Evolutionary conservation across 176 grass and related monocot species (phyloP), one percentile per base, ranked within the genome.

Genomic region (Ananas comosus): DNA sequence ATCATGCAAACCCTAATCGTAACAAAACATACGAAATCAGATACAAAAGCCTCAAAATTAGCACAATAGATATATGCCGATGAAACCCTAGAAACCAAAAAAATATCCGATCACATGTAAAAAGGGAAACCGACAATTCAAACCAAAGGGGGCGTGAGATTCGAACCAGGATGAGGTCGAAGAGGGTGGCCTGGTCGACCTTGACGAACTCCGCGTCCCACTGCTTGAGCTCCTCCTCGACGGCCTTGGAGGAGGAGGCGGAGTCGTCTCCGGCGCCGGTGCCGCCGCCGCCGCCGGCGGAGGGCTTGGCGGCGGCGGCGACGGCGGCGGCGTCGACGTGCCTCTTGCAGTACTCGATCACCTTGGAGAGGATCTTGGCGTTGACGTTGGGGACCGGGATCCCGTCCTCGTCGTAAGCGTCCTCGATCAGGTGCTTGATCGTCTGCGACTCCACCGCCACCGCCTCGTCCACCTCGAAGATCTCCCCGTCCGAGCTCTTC

Each of bases 301-400:
- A 1, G 23, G 14, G 5, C 4, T 23, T 74, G 13, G 8, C 69
- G 9, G 51, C 64, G 13, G 49, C 28, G 14, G 33, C 33, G 14
- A 4, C 33, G 33, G 33, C 33, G 33, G 64, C 67, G 1, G 63
- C 51, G 11, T 73, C 73, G 24, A 64, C 83, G 76, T 90, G 87
- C 72, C 85, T 80, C 69, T 3, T 82, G 87, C 87, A 90, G 73
- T 80, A 90, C 69, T 70, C 83, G 65, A 89, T 77, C 51, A 89
- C 80, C 76, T 28, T 67, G 64, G 51, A 10, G 29, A 90, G 87
- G 69, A 83, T 83, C 28, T 16, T 82, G 58, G 64, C 6, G 87
- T 1, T 51, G 58, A 90, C 83, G 59, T 90, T 90, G 72, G 76
- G 80, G 65, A 90, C 49, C 24, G 83, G 83, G 83, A 85, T 90